Evolutionary conservation across 371 early-diverging fungal genomes (phyloP), one percentile per base, ranked within the genome.

Genomic region (Zychaea mexicana): DNA sequence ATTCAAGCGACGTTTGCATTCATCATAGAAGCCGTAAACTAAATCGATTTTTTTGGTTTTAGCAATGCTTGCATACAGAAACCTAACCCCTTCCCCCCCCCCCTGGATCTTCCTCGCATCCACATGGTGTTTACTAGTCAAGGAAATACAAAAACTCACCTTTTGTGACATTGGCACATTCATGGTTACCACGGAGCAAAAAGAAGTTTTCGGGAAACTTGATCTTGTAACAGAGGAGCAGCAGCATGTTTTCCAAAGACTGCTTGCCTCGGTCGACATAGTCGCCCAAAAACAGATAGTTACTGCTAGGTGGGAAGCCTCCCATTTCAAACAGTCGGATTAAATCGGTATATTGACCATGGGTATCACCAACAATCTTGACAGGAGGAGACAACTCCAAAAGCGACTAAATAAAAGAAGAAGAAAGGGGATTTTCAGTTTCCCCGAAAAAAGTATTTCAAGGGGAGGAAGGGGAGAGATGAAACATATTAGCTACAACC

Each of bases 11-110:
- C 99, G 91, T 77, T 98, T 99, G 86, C 97, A 97, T 79, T 99
- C 99, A 73, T 99, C 99, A 74, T 97, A 99, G 79, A 99, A 99
- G 4, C 99, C 99, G 72, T 99, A 99, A 32, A 99, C 82, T 79
- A 62, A 19, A n/a, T 32, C 32, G 4, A 26, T 21, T 13, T 30
- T 17, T 52, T 84, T 73, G n/a, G n/a, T n/a, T n/a, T n/a, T n/a
- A n/a, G n/a, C n/a, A n/a, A n/a, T n/a, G n/a, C n/a, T n/a, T n/a
- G n/a, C n/a, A 61, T 31, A 38, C 33, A 36, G 15, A 33, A 56
- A 17, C 57, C 28, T 32, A 9, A 1, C 2, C 49, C n/a, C 26
- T 31, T 30, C 31, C 60, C 3, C 19, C 60, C 26, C 49, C 22
- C 12, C 36, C 42, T 38, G 13, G n/a, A 31, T 42, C 60, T 21